phyloP scores from a whole-genome alignment of 2,329 filamentous ascomycete species.

The Alternaria triticina region DNA sequence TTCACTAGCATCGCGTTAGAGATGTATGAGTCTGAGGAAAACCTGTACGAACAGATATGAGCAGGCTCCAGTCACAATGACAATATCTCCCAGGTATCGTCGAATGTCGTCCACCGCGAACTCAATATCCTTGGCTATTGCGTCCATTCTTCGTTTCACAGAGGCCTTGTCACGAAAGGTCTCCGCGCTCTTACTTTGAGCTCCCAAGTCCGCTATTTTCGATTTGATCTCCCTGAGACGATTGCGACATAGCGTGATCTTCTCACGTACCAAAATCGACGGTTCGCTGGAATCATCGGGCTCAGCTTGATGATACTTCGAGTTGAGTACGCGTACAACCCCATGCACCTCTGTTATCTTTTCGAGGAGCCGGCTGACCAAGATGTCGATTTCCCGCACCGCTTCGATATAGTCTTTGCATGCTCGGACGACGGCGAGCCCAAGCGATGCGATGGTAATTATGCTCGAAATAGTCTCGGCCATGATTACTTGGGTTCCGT shows the following conservation, averaged over 20 bases:
- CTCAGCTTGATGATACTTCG: conserved; percentile 7
- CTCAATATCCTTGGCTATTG: conserved; percentile 16
- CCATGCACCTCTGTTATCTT: conserved; percentile 10
- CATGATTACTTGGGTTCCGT: conserved; percentile 10
- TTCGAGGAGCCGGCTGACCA: background rate
- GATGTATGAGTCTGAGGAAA: background rate
- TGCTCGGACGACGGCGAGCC: conserved; percentile 13
- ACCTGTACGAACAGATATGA: background rate
- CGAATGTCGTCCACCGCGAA: conserved; percentile 17
- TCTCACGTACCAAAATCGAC: conserved; percentile 7
- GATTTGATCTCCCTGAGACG: conserved; percentile 12
- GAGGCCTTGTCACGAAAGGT: conserved; percentile 14
- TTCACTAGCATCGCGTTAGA: background rate
- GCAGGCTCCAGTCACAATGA: background rate
- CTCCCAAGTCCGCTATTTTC: conserved; percentile 10
- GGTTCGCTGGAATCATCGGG: conserved; percentile 1
- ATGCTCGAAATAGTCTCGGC: conserved; percentile 21
- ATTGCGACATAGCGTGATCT: conserved; percentile 5
- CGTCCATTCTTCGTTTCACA: conserved; percentile 13
- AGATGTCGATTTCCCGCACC: conserved; percentile 7
- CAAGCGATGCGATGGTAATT: conserved; percentile 18
- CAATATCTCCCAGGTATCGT: conserved; percentile 6
- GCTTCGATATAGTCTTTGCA: conserved; percentile 16
- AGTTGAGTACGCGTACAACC: conserved; percentile 11
- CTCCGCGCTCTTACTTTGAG: conserved; percentile 3